Evolutionary conservation across 2,329 filamentous ascomycete species (phyloP), one percentile per base, ranked within the genome.

Genomic region (Alternaria arbusti): DNA sequence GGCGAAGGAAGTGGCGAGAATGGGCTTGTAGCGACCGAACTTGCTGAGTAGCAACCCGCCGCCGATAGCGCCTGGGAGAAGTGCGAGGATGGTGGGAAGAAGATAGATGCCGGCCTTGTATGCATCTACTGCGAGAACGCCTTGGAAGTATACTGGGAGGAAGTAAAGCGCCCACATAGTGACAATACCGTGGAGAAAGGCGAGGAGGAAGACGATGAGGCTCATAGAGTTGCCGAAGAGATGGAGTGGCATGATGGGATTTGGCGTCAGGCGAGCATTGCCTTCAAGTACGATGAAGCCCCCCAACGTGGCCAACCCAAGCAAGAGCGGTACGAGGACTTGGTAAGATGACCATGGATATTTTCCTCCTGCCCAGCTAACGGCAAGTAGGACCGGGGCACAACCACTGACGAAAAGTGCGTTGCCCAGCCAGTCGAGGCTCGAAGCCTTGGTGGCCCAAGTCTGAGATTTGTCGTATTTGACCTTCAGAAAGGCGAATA

Each of bases 71-170:
- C 32, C 36, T 5, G 50, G 55, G 3, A 73, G 36, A 5, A 60
- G 40, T 40, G 59, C 55, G 3, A 61, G 15, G 4, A 40, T 28
- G 57, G 65, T 66, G 1, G 69, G 65, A 0, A 73, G 25, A 25
- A 59, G 47, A 17, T 69, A 22, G 30, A 68, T 44, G 10, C 69
- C 69, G 7, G 68, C 28, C 6, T 17, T 8, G 1, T 67, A 46
- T 6, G 64, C 63, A 4, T 61, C 51, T 11, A 28, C 43, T 40
- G 7, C 49, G 11, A 44, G 45, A 1, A 70, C 57, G 12, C 50
- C 65, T 44, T 69, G 67, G 61, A 72, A 71, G 44, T 73, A 74
- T 7, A 70, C 23, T 4, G 70, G 72, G 4, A 61, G 55, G 57
- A 72, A 68, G 20, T 54, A 54, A 17, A 54, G 32, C 2, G 22